Evolutionary conservation across 495 filamentous ascomycete genomes (phyloP), one percentile per base, ranked within the genome.

Genomic region (Thermochaetoides thermophila): DNA sequence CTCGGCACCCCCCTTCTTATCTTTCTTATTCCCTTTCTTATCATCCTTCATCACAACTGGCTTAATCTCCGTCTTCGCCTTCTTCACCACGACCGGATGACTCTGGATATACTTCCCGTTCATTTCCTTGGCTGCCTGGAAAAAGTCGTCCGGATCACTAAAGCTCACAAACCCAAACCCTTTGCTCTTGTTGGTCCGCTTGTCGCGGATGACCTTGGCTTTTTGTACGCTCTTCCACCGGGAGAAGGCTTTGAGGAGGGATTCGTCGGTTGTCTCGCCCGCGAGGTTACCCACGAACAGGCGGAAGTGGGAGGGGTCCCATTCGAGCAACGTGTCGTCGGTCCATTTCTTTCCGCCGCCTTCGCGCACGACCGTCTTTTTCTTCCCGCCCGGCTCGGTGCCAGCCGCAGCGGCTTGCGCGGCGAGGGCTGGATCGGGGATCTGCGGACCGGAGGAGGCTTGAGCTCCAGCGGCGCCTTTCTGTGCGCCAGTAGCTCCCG

Each of bases 101-200:
- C 84, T 92, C 24, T 91, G 89, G 53, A 97, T 96, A 52, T 97
- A 97, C 63, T 97, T 96, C 29, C 86, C 85, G 53, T 95, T 77
- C 91, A 97, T 97, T 58, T 96, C 91, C 59, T 85, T 78, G 41
- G 81, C 87, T 0, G 89, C 86, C 34, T 75, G 68, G 64, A 96
- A 96, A 56, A 86, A 95, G 48, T 95, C 84, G 46, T 97, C 89
- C 4, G 84, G 80, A 50, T 94, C 80, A 40, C 76, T 80, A 59
- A 97, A 97, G 53, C 82, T 87, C 35, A 96, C 84, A 45, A 97
- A 97, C 2, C 89, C 91, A 54, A 81, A 97, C 0, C 89, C 87
- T 52, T 87, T 89, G 45, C 78, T 85, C 64, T 97, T 96, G 32
- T 78, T 86, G 3, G 87, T 92, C 13, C 81, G 72, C 60, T 96